Evolutionary conservation across 163 green algal species (phyloP), one percentile per base, ranked within the genome.

Genomic region (Picocystis sp.): DNA sequence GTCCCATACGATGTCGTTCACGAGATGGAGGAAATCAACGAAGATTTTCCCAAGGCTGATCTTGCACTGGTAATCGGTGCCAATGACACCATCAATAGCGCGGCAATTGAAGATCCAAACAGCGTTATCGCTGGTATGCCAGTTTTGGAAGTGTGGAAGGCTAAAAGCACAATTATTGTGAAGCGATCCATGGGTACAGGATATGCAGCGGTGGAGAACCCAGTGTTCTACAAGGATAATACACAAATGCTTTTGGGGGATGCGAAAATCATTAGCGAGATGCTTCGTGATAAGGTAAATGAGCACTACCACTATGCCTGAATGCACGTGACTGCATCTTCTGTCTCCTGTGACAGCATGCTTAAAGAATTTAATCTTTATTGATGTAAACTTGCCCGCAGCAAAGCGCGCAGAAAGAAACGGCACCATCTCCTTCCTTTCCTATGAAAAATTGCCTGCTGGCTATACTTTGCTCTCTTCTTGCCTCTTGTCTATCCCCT

Each of bases 1-100:
- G 79, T 94, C 56, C 76, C 77, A 0, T 92, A 92, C 56, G 81
- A 90, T 58, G 65, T 85, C 3, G 78, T 88, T 50, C 69, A 81
- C 23, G 81, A 93, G 67, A 94, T 95, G 86, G 86, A 95, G 22
- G 84, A 95, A 69, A 80, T 91, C 67, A 87, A 89, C 52, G 60
- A 69, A 47, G 69, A 76, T 17, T 63, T 83, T 13, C 53, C 64
- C 1, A 45, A 70, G 15, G 53, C 45, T 2, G 75, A 86, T 60
- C 66, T 82, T 33, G 63, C 61, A 23, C 62, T 85, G 25, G 73
- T 83, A 12, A 70, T 83, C 9, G 76, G 79, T 22, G 80, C 80
- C 35, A 90, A 92, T 48, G 82, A 92, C 73, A 87, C 77, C 3
- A 70, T 96, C 60, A 96, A 96, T 74, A 82, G 74, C 2, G 70